Evolutionary conservation across 2,329 filamentous ascomycete species (phyloP).

Genomic region (Teratosphaeria pseudoeucalypti): DNA sequence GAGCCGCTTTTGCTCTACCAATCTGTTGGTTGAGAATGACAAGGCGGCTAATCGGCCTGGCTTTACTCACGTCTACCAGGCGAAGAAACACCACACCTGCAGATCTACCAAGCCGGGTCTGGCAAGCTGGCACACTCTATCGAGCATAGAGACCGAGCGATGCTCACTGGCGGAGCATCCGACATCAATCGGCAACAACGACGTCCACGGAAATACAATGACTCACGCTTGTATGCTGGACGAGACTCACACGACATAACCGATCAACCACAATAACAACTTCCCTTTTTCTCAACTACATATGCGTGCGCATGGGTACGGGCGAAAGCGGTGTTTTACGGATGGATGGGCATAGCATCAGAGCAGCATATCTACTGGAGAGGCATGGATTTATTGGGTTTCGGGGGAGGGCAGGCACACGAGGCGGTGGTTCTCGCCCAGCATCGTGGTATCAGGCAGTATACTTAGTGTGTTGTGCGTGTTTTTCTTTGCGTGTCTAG

Average conservation of each 20-base stretch:
- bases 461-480: not conserved
- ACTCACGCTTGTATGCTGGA: not conserved
- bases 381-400: not conserved
- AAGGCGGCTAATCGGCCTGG: not conserved
- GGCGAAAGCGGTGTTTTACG: not conserved
- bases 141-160: not conserved
- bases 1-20: conserved; percentile 85
- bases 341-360: not conserved
- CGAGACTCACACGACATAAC: not conserved
- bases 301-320: not conserved
- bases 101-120: not conserved
- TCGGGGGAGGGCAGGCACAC: not conserved
- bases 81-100: not conserved
- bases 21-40: conserved; percentile 26
- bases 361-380: not conserved
- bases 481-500: not conserved
- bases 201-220: not conserved
- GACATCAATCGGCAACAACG: not conserved
- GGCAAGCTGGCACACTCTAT: not conserved
- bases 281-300: not conserved
- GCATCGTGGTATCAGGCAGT: not conserved
- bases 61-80: not conserved
- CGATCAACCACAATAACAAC: not conserved
- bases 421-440: not conserved
- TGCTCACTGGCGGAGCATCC: not conserved